Evolutionary conservation across 345 rosid genomes (phyloP), one percentile per base, ranked within the genome.

Genomic region (Eucalyptus albens): DNA sequence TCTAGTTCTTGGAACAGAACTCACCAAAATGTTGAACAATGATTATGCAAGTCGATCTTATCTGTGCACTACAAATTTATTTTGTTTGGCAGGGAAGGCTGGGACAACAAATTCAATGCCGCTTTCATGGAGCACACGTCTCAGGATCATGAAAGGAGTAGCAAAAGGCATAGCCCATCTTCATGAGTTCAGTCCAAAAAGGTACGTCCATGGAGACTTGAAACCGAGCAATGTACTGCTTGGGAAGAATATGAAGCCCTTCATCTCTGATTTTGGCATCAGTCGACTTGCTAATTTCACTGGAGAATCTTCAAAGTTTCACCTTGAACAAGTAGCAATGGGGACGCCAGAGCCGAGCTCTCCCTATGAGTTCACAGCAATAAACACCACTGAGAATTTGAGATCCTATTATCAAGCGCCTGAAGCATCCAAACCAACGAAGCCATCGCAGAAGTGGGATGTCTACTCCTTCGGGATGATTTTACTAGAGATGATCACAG

Each of bases 401-500:
- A 91, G 92, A 86, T 90, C 91, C 15, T 91, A 94, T 87, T 95
- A 97, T 90, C 98, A 94, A 90, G 96, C 98, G 88, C 98, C 99
- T 11, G 98, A 98, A 93, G 96, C 95, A 37, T 90, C 90, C 13
- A 97, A 93, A 89, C 90, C 87, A 47, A 91, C 93, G 37, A 97
- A 95, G 94, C 98, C 99, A 87, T 96, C 99, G 29, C 99, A 98
- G 92, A 98, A 97, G 90, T 96, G 99, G 98, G 99, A 98, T 90
- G 93, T 98, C 59, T 96, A 96, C 94, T 96, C 99, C 19, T 98
- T 91, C n/a, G 99, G 99, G 87, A 94, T 97, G 92, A 92, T 96
- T 13, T 87, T 97, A 81, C 95, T 97, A 21, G 99, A 98, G 91
- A 90, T 96, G 92, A 90, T 96, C 86, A 94, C 98, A 2, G 99